A percentile compares a stretch with the other conserved stretches of the same genome.
Evolutionary conservation across 202 grass and related monocot species (phyloP).

Genomic region (Zoysia matrella): DNA sequence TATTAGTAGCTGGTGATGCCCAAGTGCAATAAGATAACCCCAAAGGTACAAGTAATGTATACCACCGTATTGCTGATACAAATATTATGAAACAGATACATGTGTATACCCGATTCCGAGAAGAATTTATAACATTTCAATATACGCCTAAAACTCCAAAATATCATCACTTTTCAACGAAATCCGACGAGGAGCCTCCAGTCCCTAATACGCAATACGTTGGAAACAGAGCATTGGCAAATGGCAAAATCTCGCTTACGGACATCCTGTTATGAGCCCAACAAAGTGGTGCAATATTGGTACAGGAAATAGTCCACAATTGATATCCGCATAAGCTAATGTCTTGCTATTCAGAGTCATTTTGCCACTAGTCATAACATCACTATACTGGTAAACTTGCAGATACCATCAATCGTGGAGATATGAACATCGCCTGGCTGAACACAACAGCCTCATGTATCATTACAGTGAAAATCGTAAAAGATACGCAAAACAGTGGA

Average conservation of each 20-base stretch:
- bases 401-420: neutral
- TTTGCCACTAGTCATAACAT: slow-evolving; percentile 17
- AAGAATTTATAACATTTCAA: no score
- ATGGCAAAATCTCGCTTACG: neutral
- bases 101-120: neutral
- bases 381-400: slow-evolving; percentile 11
- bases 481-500: slow-evolving; percentile 39
- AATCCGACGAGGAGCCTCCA: no score
- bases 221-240: neutral
- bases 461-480: slow-evolving; percentile 42
- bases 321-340: slow-evolving; percentile 21
- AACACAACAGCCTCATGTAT: slow-evolving; percentile 30
- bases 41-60: slow-evolving; percentile 34
- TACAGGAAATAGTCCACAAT: slow-evolving; percentile 20
- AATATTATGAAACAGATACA: slow-evolving; percentile 32
- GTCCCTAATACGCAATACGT: neutral
- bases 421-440: neutral
- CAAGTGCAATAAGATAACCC: slow-evolving; percentile 34
- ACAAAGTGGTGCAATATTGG: neutral
- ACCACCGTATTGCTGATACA: slow-evolving; percentile 8
- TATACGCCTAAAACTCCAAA: no score
- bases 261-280: neutral
- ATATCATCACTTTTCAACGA: no score
- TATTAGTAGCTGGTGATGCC: slow-evolving; percentile 28
- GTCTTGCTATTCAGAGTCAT: slow-evolving; percentile 21